Evolutionary conservation across 177 flowering plant species (phyloP), one percentile per base, ranked within the genome.

Genomic region (Vitis hybrid): DNA sequence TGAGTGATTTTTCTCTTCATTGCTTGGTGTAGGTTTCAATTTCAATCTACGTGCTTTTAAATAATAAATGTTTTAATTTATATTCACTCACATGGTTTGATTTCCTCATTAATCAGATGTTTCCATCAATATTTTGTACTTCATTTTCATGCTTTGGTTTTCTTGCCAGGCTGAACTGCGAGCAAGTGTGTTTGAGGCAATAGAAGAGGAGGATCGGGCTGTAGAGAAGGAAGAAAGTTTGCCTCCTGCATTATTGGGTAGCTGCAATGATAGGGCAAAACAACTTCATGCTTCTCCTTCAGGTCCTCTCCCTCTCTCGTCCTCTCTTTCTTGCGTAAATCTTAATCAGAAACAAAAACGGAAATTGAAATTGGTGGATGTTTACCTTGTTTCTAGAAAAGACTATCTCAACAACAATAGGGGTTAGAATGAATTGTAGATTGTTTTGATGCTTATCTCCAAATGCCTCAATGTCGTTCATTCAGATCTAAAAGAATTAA

Each of bases 101-200:
- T 4, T 50, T 27, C 30, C 30, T 27, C 30, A 27, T 27, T 0
- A 27, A 27, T 27, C 30, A 27, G 30, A 27, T 27, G 46, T 74
- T 48, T 54, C 11, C 15, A 30, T n/a, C n/a, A 3, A 6, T 62
- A 15, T 55, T 58, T 54, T 35, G 2, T 46, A 30, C 18, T 4
- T 9, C 9, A 17, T 7, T 35, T 49, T 21, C 62, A 27, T 15
- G 3, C 2, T 51, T 60, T 67, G 15, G 21, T 58, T 65, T 71
- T 30, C 48, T 73, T 66, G 54, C 52, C 65, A 95, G 99, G 99
- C 97, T 72, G 99, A 96, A 79, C 91, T 96, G 14, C 82, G 99
- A 78, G 98, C 98, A 24, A 96, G 97, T 80, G 99, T 96, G 1
- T 96, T 93, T 76, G 99, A 93, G 81, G 98, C 98, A 52, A 96